These are phyloP conservation scores for Cercospora sesami DNA, from an alignment of 2,329 filamentous ascomycete genomes.

Conservation along the genomic window DNA sequence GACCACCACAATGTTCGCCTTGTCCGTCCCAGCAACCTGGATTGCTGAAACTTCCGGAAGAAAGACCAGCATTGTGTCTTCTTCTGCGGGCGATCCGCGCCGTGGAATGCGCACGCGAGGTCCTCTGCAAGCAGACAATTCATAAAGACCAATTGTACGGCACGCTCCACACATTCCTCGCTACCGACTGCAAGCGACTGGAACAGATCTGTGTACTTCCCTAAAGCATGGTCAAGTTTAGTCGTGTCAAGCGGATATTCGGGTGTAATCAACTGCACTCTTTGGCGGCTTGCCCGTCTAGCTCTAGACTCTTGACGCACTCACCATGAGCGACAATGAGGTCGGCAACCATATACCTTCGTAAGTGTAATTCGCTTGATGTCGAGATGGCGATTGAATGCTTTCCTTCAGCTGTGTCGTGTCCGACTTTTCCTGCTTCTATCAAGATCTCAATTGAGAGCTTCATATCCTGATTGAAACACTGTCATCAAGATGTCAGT, in stretches of 20 bases:
- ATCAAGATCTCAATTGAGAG: background rate
- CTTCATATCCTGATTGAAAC: background rate
- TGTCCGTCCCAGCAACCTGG: background rate
- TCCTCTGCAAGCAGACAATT: slow-evolving; percentile 27
- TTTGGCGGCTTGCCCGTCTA: slow-evolving; percentile 26
- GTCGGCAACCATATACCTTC: slow-evolving; percentile 21
- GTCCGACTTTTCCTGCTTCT: slow-evolving; percentile 14
- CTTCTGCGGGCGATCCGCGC: background rate
- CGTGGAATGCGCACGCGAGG: slow-evolving; percentile 23
- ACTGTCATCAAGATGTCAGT: slow-evolving; percentile 26
- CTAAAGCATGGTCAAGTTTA: slow-evolving; percentile 16
- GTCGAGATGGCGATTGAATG: slow-evolving; percentile 14
- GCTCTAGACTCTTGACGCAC: slow-evolving; percentile 16
- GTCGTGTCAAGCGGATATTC: slow-evolving; percentile 13
- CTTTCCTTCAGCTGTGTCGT: slow-evolving; percentile 1
- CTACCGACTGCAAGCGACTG: slow-evolving; percentile 31
- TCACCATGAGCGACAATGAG: slow-evolving; percentile 25
- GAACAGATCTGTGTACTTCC: slow-evolving; percentile 16
- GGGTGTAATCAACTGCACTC: slow-evolving; percentile 19
- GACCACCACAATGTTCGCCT: background rate
- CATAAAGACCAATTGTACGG: slow-evolving; percentile 25
- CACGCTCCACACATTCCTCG: slow-evolving; percentile 29
- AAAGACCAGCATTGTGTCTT: slow-evolving; percentile 15
- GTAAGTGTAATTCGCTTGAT: slow-evolving; percentile 12
- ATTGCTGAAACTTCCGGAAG: background rate